Conservation (phyloP, 108 stramenopile species). For the Skeletonema tropicum region DNA sequence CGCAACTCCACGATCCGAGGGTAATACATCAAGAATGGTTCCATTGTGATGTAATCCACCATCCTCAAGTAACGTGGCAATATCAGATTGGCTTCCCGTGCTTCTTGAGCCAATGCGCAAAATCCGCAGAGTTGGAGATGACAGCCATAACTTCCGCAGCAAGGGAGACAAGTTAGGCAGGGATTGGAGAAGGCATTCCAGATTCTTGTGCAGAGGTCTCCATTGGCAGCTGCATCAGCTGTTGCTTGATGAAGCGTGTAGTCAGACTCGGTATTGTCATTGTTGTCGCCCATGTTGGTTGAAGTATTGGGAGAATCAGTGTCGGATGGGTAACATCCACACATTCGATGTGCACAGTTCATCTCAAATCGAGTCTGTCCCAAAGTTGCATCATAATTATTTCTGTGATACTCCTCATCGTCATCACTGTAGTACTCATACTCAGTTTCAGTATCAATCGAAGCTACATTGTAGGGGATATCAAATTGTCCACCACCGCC, state of each 20-base stretch:
- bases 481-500: slow-evolving; percentile 5
- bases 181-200: slow-evolving; percentile 50
- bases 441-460: slow-evolving; percentile 19
- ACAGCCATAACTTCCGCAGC: slow-evolving; percentile 47
- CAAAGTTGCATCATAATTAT: slow-evolving; percentile 35
- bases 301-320: background rate
- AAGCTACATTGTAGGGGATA: background rate
- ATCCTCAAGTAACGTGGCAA: slow-evolving; percentile 58
- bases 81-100: slow-evolving; percentile 59
- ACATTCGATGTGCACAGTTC: slow-evolving; percentile 67
- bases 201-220: slow-evolving; percentile 45
- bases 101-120: slow-evolving; percentile 85
- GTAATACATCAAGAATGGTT: slow-evolving; percentile 73
- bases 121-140: slow-evolving; percentile 74
- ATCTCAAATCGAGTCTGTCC: slow-evolving; percentile 72
- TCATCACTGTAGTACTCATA: slow-evolving; percentile 41
- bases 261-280: background rate
- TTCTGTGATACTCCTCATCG: slow-evolving; percentile 25
- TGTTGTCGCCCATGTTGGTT: slow-evolving; percentile 8
- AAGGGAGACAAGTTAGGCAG: slow-evolving; percentile 19
- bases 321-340: slow-evolving; percentile 70
- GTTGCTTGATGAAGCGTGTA: background rate
- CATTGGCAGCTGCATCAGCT: background rate
- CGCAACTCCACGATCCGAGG: slow-evolving; percentile 48
- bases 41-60: slow-evolving; percentile 82